phyloP scores from a whole-genome alignment of 495 filamentous ascomycete species.

The Jackrogersella multiformis region DNA sequence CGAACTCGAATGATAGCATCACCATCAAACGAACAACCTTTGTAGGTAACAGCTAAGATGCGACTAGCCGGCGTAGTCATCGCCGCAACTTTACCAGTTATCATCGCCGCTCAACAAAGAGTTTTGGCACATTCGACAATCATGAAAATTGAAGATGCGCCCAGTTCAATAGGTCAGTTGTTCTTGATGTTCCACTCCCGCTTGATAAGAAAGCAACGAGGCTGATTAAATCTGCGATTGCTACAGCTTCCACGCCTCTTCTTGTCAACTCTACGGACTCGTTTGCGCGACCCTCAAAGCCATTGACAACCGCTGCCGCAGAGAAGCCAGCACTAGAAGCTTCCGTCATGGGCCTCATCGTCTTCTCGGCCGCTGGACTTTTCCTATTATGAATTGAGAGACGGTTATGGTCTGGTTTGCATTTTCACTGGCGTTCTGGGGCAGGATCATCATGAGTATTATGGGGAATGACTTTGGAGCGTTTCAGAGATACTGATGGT shows the following conservation, averaged over 20 bases:
- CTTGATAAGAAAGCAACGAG: not conserved
- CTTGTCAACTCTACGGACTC: constrained; percentile 38
- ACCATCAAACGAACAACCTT: not conserved
- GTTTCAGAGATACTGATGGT: constrained; percentile 13
- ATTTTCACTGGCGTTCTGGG: constrained; percentile 37
- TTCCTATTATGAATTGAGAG: constrained; percentile 37
- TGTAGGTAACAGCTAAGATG: constrained; percentile 19
- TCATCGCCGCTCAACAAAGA: constrained; percentile 24
- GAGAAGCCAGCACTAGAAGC: constrained; percentile 43
- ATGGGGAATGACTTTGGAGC: constrained; percentile 14
- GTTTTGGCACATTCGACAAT: constrained; percentile 22
- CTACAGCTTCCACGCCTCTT: constrained; percentile 25
- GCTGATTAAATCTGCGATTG: constrained; percentile 9
- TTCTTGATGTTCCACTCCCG: not conserved
- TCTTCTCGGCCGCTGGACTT: constrained; percentile 45
- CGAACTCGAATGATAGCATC: constrained; percentile 18
- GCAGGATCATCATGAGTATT: constrained; percentile 7
- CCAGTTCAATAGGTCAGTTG: constrained; percentile 26
- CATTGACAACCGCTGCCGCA: constrained; percentile 23
- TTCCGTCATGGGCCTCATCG: constrained; percentile 46
- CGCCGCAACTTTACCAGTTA: constrained; percentile 11
- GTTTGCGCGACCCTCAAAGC: constrained; percentile 21
- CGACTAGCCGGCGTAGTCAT: constrained; percentile 16
- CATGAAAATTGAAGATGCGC: constrained; percentile 34
- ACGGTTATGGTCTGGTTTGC: constrained; percentile 6